These are phyloP conservation scores for Hansenula lynferdii DNA, from an alignment of 1,139 yeast genomes.

Conservation along the genomic window DNA sequence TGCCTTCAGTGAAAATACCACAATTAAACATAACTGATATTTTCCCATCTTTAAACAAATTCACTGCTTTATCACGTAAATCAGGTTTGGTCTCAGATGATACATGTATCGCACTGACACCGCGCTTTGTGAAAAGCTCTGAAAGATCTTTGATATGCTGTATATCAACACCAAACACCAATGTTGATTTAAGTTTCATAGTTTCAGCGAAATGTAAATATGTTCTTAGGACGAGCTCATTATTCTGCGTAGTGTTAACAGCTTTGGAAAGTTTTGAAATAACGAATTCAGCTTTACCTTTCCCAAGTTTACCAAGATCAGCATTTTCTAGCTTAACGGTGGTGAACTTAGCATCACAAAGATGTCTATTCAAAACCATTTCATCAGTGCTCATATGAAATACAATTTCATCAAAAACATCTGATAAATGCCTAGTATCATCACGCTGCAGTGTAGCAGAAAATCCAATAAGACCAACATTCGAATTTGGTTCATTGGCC, in stretches of 20 bases:
- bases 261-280: slow-evolving; percentile 44
- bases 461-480: slow-evolving; percentile 68
- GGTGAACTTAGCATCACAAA: slow-evolving; percentile 66
- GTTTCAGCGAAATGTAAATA: slow-evolving; percentile 43
- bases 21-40: slow-evolving; percentile 81
- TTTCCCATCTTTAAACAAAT: slow-evolving; percentile 55
- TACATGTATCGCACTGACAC: slow-evolving; percentile 70
- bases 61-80: slow-evolving; percentile 49
- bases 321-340: slow-evolving; percentile 37
- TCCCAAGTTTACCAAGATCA: slow-evolving; percentile 30
- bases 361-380: slow-evolving; percentile 65
- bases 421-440: slow-evolving; percentile 58
- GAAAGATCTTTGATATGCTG: slow-evolving; percentile 59
- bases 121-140: slow-evolving; percentile 47
- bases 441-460: slow-evolving; percentile 77
- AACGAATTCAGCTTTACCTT: slow-evolving; percentile 50
- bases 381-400: slow-evolving; percentile 63
- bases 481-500: slow-evolving; percentile 32
- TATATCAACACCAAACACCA: slow-evolving; percentile 76
- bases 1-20: slow-evolving; percentile 90
- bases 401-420: slow-evolving; percentile 69
- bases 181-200: slow-evolving; percentile 40
- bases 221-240: slow-evolving; percentile 52
- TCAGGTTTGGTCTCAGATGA: slow-evolving; percentile 57
- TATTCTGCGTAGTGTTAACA: slow-evolving; percentile 50